Evolutionary conservation across 2,329 filamentous ascomycete genomes (phyloP).

Genomic region (Neoscytalidium dimidiatum): DNA sequence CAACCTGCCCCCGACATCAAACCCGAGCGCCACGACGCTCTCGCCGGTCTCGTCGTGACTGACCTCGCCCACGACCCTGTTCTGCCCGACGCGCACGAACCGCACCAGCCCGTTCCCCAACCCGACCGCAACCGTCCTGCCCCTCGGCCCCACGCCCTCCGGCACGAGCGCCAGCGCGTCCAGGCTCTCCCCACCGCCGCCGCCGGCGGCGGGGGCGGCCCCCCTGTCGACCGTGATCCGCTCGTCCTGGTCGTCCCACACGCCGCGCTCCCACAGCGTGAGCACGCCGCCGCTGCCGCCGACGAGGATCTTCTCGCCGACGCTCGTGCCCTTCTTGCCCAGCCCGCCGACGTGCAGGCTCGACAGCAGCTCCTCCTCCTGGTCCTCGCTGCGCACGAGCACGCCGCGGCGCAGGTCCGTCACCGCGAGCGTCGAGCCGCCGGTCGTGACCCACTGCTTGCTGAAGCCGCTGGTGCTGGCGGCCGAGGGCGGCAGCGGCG

Average conservation of each 20-base stretch:
- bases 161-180: conserved; percentile 77
- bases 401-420: conserved; percentile 87
- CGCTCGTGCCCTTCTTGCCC: conserved; percentile 66
- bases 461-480: conserved; percentile 84
- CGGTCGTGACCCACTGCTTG: conserved; percentile 94
- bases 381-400: conserved; percentile 85
- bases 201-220: too few species aligned
- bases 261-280: conserved; percentile 90
- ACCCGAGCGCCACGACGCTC: conserved; percentile 76
- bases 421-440: conserved; percentile 85
- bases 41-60: conserved; percentile 76
- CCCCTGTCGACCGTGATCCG: conserved; percentile 71
- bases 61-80: conserved; percentile 69
- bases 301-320: conserved; percentile 74
- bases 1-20: conserved; percentile 83
- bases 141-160: conserved; percentile 64
- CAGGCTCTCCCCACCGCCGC: conserved; percentile 74
- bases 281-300: conserved; percentile 79
- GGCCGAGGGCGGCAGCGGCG: conserved; percentile 75
- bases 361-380: conserved; percentile 90
- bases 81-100: conserved; percentile 72
- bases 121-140: conserved; percentile 77
- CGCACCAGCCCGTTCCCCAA: conserved; percentile 78
- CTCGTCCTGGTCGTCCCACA: conserved; percentile 95
- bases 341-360: conserved; percentile 77